Base-by-base conservation (phyloP, 352 stramenopile species). In the Phytophthora boehmeriae region DNA sequence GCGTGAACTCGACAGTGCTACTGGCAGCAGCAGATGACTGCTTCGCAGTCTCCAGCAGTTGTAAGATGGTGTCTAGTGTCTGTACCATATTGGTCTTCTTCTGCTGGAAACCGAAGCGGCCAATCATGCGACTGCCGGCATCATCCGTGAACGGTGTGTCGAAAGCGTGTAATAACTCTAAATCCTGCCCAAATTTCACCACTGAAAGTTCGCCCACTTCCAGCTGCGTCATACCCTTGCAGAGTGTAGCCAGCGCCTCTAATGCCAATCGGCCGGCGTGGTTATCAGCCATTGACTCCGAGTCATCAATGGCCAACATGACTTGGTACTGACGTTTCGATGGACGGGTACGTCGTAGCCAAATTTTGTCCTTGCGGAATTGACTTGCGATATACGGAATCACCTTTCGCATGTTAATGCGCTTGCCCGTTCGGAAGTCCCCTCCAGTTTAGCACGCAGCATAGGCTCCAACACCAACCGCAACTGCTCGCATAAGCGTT, bases 351-450 rank as follows among this genome's bases (percentile, higher is more conserved):
- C 98, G 86, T 25, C 97, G 87, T 52, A 99, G 84, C 98, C 98
- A 99, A 67, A 99, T 99, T 75, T 99, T 99, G 79, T 99, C 98
- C 74, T 99, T 99, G 27, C 97, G 86, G 78, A 99, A 99, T 59
- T 98, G 96, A 66, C 88, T 98, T n/a, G 98, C 98, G 63, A 99
- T 99, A 81, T 99, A 99, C 25, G 96, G 90, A 78, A 99, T 99
- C 49, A 99, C 98, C 59, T 98, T 98, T 58, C 98, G 97, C 98
- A 99, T 99, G 71, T 99, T 99, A 63, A 99, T 99, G 52, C 98
- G 84, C 76, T 99, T 99, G 32, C 98, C 98, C 9, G 97, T 99
- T 4, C 98, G 88, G 74, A 99, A 99, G 68, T 99, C 97, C 98
- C 98, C 68, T 98, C 89, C 13, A 99, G 77, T 75, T 99, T 99